Evolutionary conservation across 768 basidiomycete genomes (phyloP).

Genomic region (Leucocoprinus leucothites): DNA sequence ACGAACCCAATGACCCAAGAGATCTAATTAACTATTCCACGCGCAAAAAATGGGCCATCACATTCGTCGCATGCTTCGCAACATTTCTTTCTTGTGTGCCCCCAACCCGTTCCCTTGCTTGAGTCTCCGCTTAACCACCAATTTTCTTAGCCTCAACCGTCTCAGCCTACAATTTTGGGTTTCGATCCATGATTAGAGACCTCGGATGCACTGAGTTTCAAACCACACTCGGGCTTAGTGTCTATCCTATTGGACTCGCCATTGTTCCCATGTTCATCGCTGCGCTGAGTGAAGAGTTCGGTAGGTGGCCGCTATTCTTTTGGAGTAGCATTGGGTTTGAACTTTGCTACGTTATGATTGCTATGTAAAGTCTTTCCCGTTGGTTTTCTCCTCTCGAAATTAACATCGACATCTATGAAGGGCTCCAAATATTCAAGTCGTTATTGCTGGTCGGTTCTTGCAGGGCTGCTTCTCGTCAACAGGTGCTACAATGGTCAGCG

Average conservation of each 20-base stretch:
- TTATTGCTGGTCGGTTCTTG: constrained; percentile 64
- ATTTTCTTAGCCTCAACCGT: constrained; percentile 39
- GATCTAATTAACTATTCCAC: constrained; percentile 20
- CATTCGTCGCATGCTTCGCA: constrained; percentile 36
- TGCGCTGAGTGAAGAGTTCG: constrained; percentile 69
- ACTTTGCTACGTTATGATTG: constrained; percentile 47
- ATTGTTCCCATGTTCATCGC: constrained; percentile 61
- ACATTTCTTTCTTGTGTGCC: constrained; percentile 39
- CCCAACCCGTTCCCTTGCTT: background rate
- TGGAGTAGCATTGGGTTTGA: constrained; percentile 44
- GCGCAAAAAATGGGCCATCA: constrained; percentile 24
- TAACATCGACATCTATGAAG: constrained; percentile 18
- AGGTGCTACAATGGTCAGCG: constrained; percentile 70
- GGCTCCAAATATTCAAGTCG: constrained; percentile 52
- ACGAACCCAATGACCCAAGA: constrained; percentile 11
- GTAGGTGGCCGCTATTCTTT: constrained; percentile 56
- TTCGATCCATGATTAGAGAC: constrained; percentile 50
- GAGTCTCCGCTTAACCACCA: background rate
- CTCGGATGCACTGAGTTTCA: constrained; percentile 40
- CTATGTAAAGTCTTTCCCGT: constrained; percentile 29
- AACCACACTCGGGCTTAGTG: constrained; percentile 43
- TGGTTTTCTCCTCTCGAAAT: too few relatives aligned
- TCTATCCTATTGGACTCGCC: constrained; percentile 61
- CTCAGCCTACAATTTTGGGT: constrained; percentile 53
- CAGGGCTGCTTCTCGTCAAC: constrained; percentile 68